Evolutionary conservation across 2,329 filamentous ascomycete genomes (phyloP).

Genomic region (Thermomyces lanuginosus): DNA sequence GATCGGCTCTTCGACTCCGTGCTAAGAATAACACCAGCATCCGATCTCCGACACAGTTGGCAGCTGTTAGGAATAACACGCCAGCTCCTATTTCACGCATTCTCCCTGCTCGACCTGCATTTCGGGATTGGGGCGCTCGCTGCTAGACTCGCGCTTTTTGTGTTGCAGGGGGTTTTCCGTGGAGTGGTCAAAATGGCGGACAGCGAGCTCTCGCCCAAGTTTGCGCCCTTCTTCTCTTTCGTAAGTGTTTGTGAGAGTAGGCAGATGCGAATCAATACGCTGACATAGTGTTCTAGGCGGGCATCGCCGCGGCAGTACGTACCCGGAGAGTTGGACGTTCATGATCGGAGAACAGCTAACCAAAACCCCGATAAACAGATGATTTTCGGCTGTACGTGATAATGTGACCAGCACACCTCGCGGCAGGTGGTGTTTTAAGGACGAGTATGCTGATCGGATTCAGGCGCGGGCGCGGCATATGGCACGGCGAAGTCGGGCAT

Average conservation of each 20-base stretch:
- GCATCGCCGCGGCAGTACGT: constrained; percentile 34
- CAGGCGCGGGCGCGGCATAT: constrained; percentile 50
- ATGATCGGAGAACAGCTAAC: too few species aligned
- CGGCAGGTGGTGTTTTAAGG: constrained; percentile 4
- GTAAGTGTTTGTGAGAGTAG: constrained; percentile 26
- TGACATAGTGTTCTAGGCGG: constrained; percentile 25
- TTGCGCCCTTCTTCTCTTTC: constrained; percentile 54
- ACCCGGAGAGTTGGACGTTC: constrained; percentile 1
- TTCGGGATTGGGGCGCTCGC: too few species aligned
- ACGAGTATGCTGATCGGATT: constrained; percentile 11
- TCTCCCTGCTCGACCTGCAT: too few species aligned
- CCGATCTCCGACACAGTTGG: too few species aligned
- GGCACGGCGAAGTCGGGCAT: constrained; percentile 53
- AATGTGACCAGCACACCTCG: constrained; percentile 4
- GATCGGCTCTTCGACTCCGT: too few species aligned
- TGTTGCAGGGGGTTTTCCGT: too few species aligned
- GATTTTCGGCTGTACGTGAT: constrained; percentile 36
- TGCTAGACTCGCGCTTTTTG: too few species aligned
- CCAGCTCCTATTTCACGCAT: too few species aligned
- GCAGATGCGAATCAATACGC: constrained; percentile 7
- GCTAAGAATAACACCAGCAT: too few species aligned
- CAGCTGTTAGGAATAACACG: too few species aligned
- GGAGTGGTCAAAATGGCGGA: constrained; percentile 23
- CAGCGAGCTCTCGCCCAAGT: constrained; percentile 42
- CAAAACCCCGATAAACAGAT: too few species aligned